These are phyloP conservation scores for Acanthamoeba comandoni DNA, from an alignment of 208 protist genomes.

Conservation along the genomic window DNA sequence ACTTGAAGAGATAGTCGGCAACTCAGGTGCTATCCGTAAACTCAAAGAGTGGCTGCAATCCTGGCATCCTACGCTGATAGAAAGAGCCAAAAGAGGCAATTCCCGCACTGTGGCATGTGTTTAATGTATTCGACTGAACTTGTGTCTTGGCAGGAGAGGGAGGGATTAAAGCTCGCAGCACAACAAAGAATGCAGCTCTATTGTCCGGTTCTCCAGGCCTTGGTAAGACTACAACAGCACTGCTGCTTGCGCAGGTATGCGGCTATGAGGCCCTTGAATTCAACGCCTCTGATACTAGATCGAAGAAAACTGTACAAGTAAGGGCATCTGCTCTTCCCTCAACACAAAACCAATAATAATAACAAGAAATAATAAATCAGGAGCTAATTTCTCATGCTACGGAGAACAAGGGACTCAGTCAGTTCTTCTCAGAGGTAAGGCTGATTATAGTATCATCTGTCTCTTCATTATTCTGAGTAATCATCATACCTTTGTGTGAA, in stretches of 20 bases:
- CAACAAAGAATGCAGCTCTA: conserved; percentile 84
- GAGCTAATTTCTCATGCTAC: conserved; percentile 40
- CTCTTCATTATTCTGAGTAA: not conserved
- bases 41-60: conserved; percentile 92
- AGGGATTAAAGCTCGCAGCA: not conserved
- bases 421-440: conserved; percentile 37
- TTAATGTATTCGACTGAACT: not conserved
- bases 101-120: not conserved
- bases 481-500: not conserved
- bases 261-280: conserved; percentile 96
- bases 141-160: conserved; percentile 19
- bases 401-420: conserved; percentile 33
- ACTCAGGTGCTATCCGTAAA: conserved; percentile 90
- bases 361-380: conserved; percentile 19
- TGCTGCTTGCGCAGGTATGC: conserved; percentile 91
- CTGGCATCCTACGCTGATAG: conserved; percentile 87
- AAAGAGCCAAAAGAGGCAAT: conserved; percentile 51
- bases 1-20: conserved; percentile 93
- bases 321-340: no score
- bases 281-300: conserved; percentile 98
- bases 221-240: conserved; percentile 98
- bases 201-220: conserved; percentile 97
- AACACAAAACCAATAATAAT: not conserved
- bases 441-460: not conserved
- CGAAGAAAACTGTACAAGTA: conserved; percentile 91